A percentile compares a stretch with the other conserved stretches of the same genome.
Conservation (phyloP, 257 asterid genomes). For the Jasminum sambac region DNA sequence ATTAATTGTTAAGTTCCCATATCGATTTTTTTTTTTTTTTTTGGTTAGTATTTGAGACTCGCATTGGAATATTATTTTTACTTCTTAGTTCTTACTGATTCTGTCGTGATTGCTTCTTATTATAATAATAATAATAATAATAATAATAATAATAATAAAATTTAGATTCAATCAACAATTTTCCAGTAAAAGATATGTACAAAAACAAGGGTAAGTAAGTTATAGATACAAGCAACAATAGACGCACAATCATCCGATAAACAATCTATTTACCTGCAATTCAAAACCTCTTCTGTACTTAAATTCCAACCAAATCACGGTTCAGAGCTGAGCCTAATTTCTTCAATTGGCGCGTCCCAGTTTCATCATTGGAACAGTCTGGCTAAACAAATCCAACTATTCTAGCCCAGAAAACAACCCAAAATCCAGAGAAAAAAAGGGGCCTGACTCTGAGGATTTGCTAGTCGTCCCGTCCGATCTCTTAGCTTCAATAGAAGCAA, state of each 20-base stretch:
- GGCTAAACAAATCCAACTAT: too few relatives aligned
- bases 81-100: background rate
- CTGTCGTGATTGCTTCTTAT: background rate
- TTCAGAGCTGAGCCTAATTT: too few relatives aligned
- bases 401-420: too few relatives aligned
- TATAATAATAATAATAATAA: too few relatives aligned
- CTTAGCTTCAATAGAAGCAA: too few relatives aligned
- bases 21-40: slow-evolving; percentile 14
- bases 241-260: background rate
- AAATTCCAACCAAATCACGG: too few relatives aligned
- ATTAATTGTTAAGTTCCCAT: slow-evolving; percentile 21
- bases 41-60: background rate
- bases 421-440: too few relatives aligned
- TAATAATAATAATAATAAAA: too few relatives aligned
- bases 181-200: background rate
- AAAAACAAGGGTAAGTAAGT: background rate
- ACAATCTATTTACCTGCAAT: background rate
- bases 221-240: background rate
- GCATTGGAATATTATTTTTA: background rate
- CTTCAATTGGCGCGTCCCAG: background rate
- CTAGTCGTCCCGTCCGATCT: too few relatives aligned
- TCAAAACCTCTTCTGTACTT: background rate
- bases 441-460: too few relatives aligned
- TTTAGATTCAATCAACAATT: too few relatives aligned
- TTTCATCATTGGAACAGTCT: background rate